Evolutionary conservation across 2,329 filamentous ascomycete species (phyloP).

Genomic region (Penicillium sp.): DNA sequence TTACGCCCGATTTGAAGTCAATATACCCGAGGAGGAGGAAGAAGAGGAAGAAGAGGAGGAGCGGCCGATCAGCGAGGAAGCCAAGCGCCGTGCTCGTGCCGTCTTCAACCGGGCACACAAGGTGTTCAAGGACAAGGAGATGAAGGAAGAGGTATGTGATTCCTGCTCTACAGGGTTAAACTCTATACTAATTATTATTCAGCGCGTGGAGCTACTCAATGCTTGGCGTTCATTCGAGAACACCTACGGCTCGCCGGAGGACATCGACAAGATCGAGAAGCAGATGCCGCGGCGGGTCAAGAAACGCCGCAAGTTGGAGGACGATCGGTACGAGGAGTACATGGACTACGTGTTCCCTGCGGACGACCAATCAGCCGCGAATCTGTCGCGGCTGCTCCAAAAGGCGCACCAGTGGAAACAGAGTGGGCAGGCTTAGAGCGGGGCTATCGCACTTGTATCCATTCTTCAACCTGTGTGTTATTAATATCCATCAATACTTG

Average conservation of each 20-base stretch:
- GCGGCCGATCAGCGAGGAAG: constrained; percentile 70
- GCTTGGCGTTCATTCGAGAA: constrained; percentile 92
- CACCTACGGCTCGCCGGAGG: constrained; percentile 72
- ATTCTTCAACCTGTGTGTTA: background rate
- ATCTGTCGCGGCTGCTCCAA: constrained; percentile 78
- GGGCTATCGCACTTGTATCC: background rate
- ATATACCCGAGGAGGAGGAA: constrained; percentile 74
- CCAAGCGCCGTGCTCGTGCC: constrained; percentile 76
- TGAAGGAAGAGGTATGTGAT: constrained; percentile 74
- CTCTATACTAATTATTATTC: constrained; percentile 34
- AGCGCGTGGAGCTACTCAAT: constrained; percentile 83
- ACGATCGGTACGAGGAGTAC: constrained; percentile 94
- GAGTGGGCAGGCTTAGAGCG: constrained; percentile 39
- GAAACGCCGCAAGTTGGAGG: constrained; percentile 86
- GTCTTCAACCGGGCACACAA: constrained; percentile 85
- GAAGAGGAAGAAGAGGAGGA: constrained; percentile 62
- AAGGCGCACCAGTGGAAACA: constrained; percentile 89
- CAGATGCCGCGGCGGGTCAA: constrained; percentile 94
- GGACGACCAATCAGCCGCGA: constrained; percentile 83
- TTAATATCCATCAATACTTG: background rate
- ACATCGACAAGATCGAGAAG: constrained; percentile 79
- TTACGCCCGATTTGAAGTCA: constrained; percentile 98
- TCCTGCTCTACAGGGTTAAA: background rate
- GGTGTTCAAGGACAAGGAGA: constrained; percentile 82
- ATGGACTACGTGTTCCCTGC: constrained; percentile 96